Evolutionary conservation across 78 protist genomes (phyloP), one percentile per base, ranked within the genome.

Genomic region (Guillardia theta): DNA sequence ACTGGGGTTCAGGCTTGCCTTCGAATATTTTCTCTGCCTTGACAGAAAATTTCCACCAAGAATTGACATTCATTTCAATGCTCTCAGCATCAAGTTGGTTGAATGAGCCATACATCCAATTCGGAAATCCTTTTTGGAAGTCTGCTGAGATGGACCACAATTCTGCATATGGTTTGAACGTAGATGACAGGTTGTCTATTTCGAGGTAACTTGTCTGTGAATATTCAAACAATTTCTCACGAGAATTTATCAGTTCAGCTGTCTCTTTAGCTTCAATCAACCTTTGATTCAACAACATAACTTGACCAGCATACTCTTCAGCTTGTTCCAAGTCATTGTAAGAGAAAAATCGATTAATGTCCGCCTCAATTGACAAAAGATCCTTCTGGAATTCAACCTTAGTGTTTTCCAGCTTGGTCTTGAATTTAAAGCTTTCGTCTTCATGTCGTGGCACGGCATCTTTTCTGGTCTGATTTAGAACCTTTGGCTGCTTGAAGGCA

Each of bases 141-240:
- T 95, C 93, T 19, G 41, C 76, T 9, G 80, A 80, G 24, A 76
- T 39, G 24, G 36, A 3, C 96, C 96, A 95, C 87, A 90, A 53
- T 22, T 10, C 54, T 12, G 93, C 43, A 44, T 48, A 93, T 8
- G 93, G 93, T 78, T 48, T 83, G 50, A 95, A 92, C 33, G 27
- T 12, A 50, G 50, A 50, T 58, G 18, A 0, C 30, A 37, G 0
- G 27, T 22, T 9, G 18, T 22, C 22, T 18, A 95, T 43, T n/a
- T 83, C 87, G 36, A 8, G 44, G 58, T 77, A 95, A 30, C 77
- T 54, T 10, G 96, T 92, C 48, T 48, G 47, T 8, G 54, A 39
- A 44, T 41, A 36, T 19, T 77, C 92, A 30, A 95, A 93, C n/a
- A 93, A 88, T 48, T 36, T 33, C 90, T 95, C 96, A 64, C 95